phyloP scores from a whole-genome alignment of 1,284 basidiomycete species.

The Boletus holoroseus region DNA sequence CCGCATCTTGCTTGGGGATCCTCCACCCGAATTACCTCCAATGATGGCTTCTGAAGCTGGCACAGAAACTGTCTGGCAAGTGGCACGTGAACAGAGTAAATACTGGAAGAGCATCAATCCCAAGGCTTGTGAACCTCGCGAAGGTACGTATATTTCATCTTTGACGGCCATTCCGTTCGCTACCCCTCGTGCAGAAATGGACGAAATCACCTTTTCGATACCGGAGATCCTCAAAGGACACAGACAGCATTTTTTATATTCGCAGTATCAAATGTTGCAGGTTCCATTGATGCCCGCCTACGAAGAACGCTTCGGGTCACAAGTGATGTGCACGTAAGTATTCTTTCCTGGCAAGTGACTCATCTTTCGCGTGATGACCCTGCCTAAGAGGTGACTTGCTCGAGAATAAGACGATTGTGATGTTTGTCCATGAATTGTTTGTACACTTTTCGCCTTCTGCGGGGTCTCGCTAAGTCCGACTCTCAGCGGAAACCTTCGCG shows the following conservation, averaged over 20 bases:
- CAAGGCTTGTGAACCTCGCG: slow-evolving; percentile 71
- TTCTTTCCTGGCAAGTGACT: not conserved
- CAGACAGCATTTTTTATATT: slow-evolving; percentile 72
- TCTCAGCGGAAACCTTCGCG: slow-evolving; percentile 75
- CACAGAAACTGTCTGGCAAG: slow-evolving; percentile 83
- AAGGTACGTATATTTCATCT: slow-evolving; percentile 44
- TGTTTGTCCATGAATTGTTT: slow-evolving; percentile 91
- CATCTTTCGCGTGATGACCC: slow-evolving; percentile 7
- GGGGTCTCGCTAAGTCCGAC: slow-evolving; percentile 8
- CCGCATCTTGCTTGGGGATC: slow-evolving; percentile 78
- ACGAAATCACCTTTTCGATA: slow-evolving; percentile 57
- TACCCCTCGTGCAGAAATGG: slow-evolving; percentile 41
- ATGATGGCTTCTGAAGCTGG: slow-evolving; percentile 72
- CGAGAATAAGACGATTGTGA: slow-evolving; percentile 64
- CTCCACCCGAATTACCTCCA: slow-evolving; percentile 68
- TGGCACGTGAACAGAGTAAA: slow-evolving; percentile 80
- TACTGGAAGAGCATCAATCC: slow-evolving; percentile 87
- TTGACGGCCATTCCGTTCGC: not conserved
- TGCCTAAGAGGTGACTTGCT: slow-evolving; percentile 56
- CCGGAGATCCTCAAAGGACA: slow-evolving; percentile 84
- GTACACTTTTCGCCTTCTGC: slow-evolving; percentile 27
- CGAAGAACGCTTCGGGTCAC: slow-evolving; percentile 66
- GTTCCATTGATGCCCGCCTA: slow-evolving; percentile 72
- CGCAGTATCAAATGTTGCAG: slow-evolving; percentile 69
- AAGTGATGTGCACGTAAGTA: slow-evolving; percentile 81